Evolutionary conservation across 2,329 filamentous ascomycete genomes (phyloP).

Genomic region (Phyllosticta paracitricarpa): DNA sequence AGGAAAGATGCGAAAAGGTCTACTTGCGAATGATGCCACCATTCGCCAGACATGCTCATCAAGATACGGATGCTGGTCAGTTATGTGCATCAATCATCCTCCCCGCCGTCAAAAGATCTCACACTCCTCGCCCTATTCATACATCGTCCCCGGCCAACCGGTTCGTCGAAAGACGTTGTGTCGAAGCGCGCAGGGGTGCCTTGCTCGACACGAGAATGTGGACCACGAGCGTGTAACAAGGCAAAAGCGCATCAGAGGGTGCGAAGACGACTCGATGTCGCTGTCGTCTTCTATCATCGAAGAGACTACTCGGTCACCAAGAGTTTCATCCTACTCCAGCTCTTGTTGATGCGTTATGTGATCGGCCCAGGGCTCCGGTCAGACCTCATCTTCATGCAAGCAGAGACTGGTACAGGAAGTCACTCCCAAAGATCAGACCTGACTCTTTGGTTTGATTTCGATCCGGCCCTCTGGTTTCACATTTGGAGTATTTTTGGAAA

Average conservation of each 20-base stretch:
- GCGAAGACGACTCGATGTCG: too few species aligned
- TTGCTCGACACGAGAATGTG: too few species aligned
- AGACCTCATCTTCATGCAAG: background rate
- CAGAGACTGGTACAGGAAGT: background rate
- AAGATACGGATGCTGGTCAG: background rate
- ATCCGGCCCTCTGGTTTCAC: background rate
- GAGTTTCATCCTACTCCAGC: too few species aligned
- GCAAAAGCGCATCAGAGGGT: too few species aligned
- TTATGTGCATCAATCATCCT: background rate
- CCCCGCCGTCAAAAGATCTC: background rate
- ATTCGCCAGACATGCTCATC: background rate
- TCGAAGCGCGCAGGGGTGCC: too few species aligned
- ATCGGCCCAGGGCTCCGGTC: background rate
- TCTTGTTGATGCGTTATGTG: background rate
- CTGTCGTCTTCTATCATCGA: too few species aligned
- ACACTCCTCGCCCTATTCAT: background rate
- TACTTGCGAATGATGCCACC: background rate
- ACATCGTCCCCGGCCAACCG: background rate
- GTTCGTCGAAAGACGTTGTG: background rate
- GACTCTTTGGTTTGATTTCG: background rate
- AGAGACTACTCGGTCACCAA: too few species aligned
- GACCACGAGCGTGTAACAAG: too few species aligned
- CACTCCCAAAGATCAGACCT: background rate
- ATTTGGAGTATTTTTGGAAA: background rate
- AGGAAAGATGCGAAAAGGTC: background rate